Evolutionary conservation across 768 basidiomycete species (phyloP).

Genomic region (Kwoniella bestiolae): DNA sequence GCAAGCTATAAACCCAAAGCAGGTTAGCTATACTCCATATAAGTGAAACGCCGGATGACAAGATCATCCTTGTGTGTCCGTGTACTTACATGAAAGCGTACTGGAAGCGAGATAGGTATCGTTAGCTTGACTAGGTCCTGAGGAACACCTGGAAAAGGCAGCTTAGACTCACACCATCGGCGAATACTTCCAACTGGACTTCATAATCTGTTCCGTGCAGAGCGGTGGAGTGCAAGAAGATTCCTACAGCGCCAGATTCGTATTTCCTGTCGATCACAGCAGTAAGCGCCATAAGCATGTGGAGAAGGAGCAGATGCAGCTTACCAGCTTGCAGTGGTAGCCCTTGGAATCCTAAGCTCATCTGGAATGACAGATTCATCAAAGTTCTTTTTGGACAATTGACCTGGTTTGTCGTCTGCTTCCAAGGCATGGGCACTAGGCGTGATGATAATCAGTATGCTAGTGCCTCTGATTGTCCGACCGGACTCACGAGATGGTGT

Average conservation of each 20-base stretch:
- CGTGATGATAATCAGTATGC: background rate
- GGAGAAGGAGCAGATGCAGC: constrained; percentile 18
- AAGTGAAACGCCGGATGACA: too few relatives aligned
- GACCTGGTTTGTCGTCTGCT: constrained; percentile 85
- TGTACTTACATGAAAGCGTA: constrained; percentile 62
- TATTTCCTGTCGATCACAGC: constrained; percentile 66
- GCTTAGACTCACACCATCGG: constrained; percentile 67
- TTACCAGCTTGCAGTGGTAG: constrained; percentile 86
- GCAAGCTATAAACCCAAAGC: too few relatives aligned
- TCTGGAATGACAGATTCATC: constrained; percentile 82
- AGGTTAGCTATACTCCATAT: too few relatives aligned
- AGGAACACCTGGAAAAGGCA: background rate
- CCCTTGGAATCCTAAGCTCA: constrained; percentile 89
- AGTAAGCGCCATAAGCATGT: background rate
- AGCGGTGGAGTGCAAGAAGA: constrained; percentile 81
- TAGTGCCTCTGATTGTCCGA: too few relatives aligned
- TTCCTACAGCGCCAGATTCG: constrained; percentile 88
- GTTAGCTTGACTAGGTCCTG: background rate
- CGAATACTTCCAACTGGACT: constrained; percentile 89
- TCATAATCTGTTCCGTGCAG: constrained; percentile 90
- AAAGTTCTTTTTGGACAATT: constrained; percentile 73
- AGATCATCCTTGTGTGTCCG: too few relatives aligned
- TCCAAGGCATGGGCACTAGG: constrained; percentile 76
- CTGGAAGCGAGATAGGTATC: constrained; percentile 10
- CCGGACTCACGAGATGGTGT: constrained; percentile 60